Base-by-base conservation (phyloP, 345 rosid genomes). In the Abelmoschus esculentus region DNA sequence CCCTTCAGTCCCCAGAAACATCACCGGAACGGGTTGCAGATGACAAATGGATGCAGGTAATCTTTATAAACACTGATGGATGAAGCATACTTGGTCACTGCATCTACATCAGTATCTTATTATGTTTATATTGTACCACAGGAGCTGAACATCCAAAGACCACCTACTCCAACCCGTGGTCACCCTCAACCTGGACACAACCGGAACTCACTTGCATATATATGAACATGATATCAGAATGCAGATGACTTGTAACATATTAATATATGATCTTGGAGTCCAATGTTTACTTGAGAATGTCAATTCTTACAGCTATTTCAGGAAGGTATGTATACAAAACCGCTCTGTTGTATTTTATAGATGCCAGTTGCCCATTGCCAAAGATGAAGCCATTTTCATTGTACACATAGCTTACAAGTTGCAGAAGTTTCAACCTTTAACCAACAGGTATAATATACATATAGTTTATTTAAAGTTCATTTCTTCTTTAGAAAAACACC, bases 131-230 rank as follows among this genome's bases (percentile, higher is more conserved):
- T 18, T 57, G 36, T 47, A 18, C n/a, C 66, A 54, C 83, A 95
- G 99, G 99, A 95, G 83, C 93, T 95, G 28, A 95, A 95, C 79
- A 88, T 91, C 69, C 99, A 95, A 86, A 90, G 99, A 76, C 99
- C 99, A 0, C 99, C 96, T 2, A 95, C 97, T n/a, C 99, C 99
- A 36, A 95, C 97, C 13, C 80, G 97, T 71, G 99, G 99, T 74
- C 89, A 92, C 99, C 26, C 97, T 18, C 97, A 88, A 74, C 97
- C 99, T 0, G 90, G 85, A 70, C 91, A 66, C 64, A 93, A 90
- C 79, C 84, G 99, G 59, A 83, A 79, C 82, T 95, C 99, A 12
- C 96, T 95, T 70, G 99, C 96, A n/a, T 95, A 91, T 72, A 95
- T 95, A 71, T 95, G 86, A 90, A 71, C 87, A 52, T 7, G 85